These are phyloP conservation scores for Corymbia citriodora DNA, from an alignment of 441 rosid genomes.

Conservation along the genomic window DNA sequence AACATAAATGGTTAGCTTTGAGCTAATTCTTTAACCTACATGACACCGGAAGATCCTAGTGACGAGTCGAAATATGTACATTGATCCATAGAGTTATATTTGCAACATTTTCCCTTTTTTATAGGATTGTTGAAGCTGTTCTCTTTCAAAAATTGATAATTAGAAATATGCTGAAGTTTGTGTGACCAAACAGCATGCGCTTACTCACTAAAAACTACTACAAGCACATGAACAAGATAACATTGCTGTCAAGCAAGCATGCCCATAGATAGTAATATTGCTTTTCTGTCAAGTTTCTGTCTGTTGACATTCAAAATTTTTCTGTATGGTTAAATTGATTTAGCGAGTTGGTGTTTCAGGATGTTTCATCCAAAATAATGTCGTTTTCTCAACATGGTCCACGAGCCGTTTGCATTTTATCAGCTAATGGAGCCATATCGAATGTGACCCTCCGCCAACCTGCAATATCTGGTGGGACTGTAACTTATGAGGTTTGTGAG, in stretches of 20 bases:
- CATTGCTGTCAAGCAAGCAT: background rate
- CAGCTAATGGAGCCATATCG: constrained; percentile 66
- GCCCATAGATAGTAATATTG: background rate
- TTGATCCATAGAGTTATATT: background rate
- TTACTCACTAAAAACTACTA: background rate
- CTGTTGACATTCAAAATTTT: background rate
- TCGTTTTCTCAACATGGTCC: constrained; percentile 51
- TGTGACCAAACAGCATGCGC: background rate
- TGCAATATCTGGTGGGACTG: constrained; percentile 46
- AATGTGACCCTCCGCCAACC: constrained; percentile 52
- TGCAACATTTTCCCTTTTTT: background rate
- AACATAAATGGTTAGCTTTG: background rate
- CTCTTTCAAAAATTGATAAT: background rate
- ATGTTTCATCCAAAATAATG: constrained; percentile 54
- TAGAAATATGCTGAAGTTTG: background rate
- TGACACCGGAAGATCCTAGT: background rate
- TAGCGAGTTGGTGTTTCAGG: constrained; percentile 30
- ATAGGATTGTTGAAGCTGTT: background rate
- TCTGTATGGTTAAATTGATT: background rate
- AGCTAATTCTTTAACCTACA: background rate
- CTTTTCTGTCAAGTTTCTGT: background rate
- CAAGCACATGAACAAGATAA: background rate
- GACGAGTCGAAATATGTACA: background rate
- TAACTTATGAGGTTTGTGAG: constrained; percentile 51
- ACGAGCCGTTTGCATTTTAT: constrained; percentile 50